phyloP scores from a whole-genome alignment of 495 filamentous ascomycete genomes.

The Glarea lozoyensis region DNA sequence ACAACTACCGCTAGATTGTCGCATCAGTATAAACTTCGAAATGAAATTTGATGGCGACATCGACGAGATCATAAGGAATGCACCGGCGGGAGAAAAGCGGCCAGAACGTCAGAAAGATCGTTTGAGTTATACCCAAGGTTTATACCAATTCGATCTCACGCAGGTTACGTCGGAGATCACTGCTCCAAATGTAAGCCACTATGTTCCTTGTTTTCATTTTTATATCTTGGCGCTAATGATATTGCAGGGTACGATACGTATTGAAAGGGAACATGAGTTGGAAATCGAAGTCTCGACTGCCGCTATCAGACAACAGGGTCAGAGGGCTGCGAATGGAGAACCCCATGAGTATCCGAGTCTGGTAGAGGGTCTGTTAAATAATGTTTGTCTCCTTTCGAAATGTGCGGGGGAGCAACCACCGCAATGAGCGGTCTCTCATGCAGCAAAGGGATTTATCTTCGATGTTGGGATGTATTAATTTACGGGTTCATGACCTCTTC shows the following conservation, averaged over 20 bases:
- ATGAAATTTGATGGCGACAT: constrained; percentile 70
- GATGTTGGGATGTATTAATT: too few relatives aligned
- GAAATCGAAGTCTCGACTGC: constrained; percentile 72
- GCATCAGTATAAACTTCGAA: constrained; percentile 85
- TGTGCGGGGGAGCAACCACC: background rate
- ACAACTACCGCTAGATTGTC: constrained; percentile 64
- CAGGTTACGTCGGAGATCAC: constrained; percentile 60
- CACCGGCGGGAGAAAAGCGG: constrained; percentile 21
- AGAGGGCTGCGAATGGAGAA: constrained; percentile 43
- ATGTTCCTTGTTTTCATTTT: background rate
- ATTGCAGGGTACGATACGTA: constrained; percentile 7
- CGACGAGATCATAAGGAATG: constrained; percentile 32
- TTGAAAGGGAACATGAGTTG: constrained; percentile 73
- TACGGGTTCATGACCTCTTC: too few relatives aligned
- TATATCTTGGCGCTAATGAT: background rate
- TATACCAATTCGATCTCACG: constrained; percentile 83
- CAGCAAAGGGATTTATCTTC: background rate
- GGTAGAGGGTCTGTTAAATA: constrained; percentile 76
- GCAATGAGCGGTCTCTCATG: background rate
- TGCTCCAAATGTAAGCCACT: constrained; percentile 39
- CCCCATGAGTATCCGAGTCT: constrained; percentile 64
- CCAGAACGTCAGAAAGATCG: constrained; percentile 73
- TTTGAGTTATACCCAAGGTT: constrained; percentile 75
- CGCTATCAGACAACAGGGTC: constrained; percentile 61
- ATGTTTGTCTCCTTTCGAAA: constrained; percentile 38